Base-by-base conservation (phyloP, 352 stramenopile species). In the Phytophthora citrophthora region DNA sequence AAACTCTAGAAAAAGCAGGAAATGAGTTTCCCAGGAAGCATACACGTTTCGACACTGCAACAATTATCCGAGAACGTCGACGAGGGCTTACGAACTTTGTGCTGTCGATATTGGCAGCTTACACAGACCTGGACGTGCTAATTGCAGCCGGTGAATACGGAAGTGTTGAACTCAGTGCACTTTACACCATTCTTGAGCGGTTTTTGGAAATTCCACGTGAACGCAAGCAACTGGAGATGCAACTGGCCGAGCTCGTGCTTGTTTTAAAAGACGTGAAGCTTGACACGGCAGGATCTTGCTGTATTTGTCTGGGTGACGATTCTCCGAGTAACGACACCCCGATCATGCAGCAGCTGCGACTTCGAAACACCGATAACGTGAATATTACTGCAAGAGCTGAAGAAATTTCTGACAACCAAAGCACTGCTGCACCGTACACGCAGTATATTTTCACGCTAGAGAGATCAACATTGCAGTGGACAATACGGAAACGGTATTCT, bases 41-140 rank as follows among this genome's bases (percentile, higher is more conserved):
- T 5, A 27, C 6, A n/a, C 11, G 23, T 13, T 51, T 6, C 6
- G 44, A 51, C 11, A 51, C 13, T n/a, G 11, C 18, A 7, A 15
- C 7, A 11, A 48, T 51, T 36, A 36, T 51, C 23, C 44, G 32
- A 36, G 44, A 51, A 9, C 44, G 44, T 5, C 44, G 12, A 23
- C 23, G 26, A 34, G 24, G 24, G 2, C 44, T 51, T 9, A 12
- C 24, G 9, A 27, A 51, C 24, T 51, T 51, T 36, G 24, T 51
- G 24, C 23, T 51, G 9, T 16, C 44, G 2, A 11, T 51, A 23
- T 16, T 51, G 15, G 44, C 44, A 23, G 26, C 26, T 15, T 51
- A 51, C 44, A 51, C 44, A 15, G 24, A 51, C 10, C 44, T 51
- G 44, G 44, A 51, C 13, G 44, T 51, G 5, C 15, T 51, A 10